Conservation (phyloP, 352 stramenopile genomes). For the Plasmopara viticola region DNA sequence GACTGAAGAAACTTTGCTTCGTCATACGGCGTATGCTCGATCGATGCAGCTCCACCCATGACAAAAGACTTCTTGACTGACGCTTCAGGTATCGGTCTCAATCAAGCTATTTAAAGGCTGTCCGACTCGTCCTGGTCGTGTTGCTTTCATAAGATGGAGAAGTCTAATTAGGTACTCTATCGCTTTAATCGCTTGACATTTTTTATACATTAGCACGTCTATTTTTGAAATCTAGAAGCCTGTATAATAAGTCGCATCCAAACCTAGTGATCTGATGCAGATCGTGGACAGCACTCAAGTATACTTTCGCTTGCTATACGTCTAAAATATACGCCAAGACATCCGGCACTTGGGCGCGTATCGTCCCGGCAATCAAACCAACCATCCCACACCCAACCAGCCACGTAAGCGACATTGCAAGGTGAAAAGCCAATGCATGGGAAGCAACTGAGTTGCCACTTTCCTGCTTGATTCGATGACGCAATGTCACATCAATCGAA, state of each 20-base stretch:
- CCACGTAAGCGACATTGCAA: slow-evolving; percentile 43
- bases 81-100: neutral
- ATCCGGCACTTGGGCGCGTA: slow-evolving; percentile 40
- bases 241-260: slow-evolving; percentile 5
- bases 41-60: slow-evolving; percentile 49
- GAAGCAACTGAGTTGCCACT: slow-evolving; percentile 20
- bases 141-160: too few relatives aligned
- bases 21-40: slow-evolving; percentile 56
- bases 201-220: too few relatives aligned
- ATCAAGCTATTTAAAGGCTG: neutral
- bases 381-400: slow-evolving; percentile 29
- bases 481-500: slow-evolving; percentile 23
- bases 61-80: neutral
- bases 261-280: slow-evolving; percentile 22
- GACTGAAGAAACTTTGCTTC: slow-evolving; percentile 61
- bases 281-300: neutral
- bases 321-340: slow-evolving; percentile 40
- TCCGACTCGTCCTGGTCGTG: too few relatives aligned
- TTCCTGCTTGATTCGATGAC: slow-evolving; percentile 12
- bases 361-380: slow-evolving; percentile 28
- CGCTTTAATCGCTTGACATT: too few relatives aligned
- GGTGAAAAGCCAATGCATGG: slow-evolving; percentile 32
- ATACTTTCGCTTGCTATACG: slow-evolving; percentile 20
- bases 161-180: too few relatives aligned
- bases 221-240: too few relatives aligned